Evolutionary conservation across 345 rosid genomes (phyloP), one percentile per base, ranked within the genome.

Genomic region (Populus euphratica): DNA sequence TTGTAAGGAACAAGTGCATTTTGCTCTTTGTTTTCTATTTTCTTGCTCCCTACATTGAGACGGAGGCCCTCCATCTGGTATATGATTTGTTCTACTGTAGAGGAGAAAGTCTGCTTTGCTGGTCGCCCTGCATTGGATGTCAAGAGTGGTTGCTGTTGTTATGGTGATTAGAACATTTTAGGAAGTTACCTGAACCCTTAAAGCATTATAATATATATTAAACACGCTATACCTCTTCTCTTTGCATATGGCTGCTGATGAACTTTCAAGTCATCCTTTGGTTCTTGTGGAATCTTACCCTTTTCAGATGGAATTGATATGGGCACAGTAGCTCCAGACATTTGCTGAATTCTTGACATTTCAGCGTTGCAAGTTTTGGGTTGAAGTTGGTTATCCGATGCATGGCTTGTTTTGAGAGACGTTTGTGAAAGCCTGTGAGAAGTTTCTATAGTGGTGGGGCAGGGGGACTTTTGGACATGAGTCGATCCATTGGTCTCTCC

Each of bases 1-100:
- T 72, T 86, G 83, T 88, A 91, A 68, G 84, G 73, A 36, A 91
- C 92, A 71, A 93, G 87, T 63, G 92, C 94, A 79, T 85, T 89
- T 74, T 93, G 86, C 78, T 73, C 86, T 54, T 73, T 72, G 76
- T 70, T 77, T 20, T 68, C 80, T 76, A 75, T 75, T 38, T 81
- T 78, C 74, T 76, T 82, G 73, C 73, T 78, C 38, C 74, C 81
- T 76, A 75, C 85, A 5, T 81, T 81, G 68, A 93, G 80, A 86
- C 68, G 74, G 77, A 93, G 88, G 71, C 73, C 75, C 54, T 81
- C 82, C 81, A 93, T 71, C 76, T 31, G 88, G 64, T 77, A n/a
- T 73, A 81, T 85, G 70, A 91, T 81, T 78, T 87, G 90, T 31
- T 86, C 90, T 29, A 92, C 73, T 56, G 67, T 52, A 79, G 49